A percentile compares a stretch with the other conserved stretches of the same genome.
These are phyloP conservation scores for Leccinum subtestaceum DNA, from an alignment of 768 basidiomycete genomes.

Conservation along the genomic window DNA sequence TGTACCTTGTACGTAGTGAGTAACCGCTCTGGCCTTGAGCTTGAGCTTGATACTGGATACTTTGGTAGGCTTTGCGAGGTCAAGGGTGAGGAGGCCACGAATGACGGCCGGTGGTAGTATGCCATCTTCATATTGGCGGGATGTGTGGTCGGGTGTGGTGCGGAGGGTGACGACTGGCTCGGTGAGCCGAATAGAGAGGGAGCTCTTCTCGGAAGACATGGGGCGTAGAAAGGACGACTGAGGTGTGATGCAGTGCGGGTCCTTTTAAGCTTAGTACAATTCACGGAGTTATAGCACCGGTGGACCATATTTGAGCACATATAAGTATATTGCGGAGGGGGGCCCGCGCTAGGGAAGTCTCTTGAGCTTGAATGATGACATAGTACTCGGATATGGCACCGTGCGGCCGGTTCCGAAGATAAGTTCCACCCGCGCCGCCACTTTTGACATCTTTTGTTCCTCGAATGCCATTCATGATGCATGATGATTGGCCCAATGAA, in stretches of 20 bases:
- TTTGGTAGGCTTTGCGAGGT: constrained; percentile 72
- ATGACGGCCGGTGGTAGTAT: constrained; percentile 61
- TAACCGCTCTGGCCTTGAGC: constrained; percentile 68
- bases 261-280: constrained; percentile 3
- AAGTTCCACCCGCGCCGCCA: constrained; percentile 7
- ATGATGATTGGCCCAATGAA: background rate
- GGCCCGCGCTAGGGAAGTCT: background rate
- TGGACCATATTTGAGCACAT: background rate
- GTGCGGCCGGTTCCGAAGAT: background rate
- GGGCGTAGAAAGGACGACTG: background rate
- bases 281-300: background rate
- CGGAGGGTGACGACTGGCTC: constrained; percentile 75
- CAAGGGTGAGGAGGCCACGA: constrained; percentile 62
- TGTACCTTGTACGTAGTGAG: constrained; percentile 86
- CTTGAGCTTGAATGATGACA: background rate
- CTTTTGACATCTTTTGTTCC: background rate
- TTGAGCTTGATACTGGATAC: constrained; percentile 84
- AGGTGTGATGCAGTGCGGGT: background rate
- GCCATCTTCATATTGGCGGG: constrained; percentile 24
- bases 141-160: constrained; percentile 35
- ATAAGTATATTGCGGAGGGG: background rate
- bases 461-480: background rate
- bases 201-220: constrained; percentile 35
- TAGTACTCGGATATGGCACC: too few species aligned
- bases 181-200: constrained; percentile 58